Conservation (phyloP, 176 grass and related monocot species). For the Carex scoparia region DNA sequence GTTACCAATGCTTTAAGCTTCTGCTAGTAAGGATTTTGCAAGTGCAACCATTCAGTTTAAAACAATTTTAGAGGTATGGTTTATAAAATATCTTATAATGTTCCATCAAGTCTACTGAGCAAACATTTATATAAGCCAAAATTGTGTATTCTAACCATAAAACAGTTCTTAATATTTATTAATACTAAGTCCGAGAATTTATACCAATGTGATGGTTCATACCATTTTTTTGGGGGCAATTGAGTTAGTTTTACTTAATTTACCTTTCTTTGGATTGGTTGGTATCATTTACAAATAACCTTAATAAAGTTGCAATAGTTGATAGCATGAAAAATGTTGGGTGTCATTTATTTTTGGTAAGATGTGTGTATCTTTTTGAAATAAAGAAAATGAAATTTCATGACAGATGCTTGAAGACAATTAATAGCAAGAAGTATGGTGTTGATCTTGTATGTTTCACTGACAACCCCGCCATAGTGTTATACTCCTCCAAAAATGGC, state of each 20-base stretch:
- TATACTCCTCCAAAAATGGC: conserved; percentile 98
- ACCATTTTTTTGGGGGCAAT: neutral
- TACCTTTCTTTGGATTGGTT: neutral
- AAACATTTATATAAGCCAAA: neutral
- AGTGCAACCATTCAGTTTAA: neutral
- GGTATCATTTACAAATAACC: neutral
- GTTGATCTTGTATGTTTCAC: conserved; percentile 93
- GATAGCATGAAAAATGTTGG: neutral
- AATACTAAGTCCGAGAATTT: neutral
- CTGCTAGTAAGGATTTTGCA: neutral
- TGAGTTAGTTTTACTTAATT: neutral
- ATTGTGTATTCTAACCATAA: neutral
- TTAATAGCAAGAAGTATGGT: conserved; percentile 99
- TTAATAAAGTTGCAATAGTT: neutral
- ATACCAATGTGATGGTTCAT: neutral
- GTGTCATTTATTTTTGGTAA: neutral
- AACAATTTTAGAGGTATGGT: neutral
- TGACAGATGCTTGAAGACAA: conserved; percentile 92
- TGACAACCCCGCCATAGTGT: conserved; percentile 71
- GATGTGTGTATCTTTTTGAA: neutral
- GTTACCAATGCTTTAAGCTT: neutral
- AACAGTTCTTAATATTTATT: neutral
- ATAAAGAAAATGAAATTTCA: neutral
- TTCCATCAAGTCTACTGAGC: neutral
- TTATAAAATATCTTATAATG: neutral